Evolutionary conservation across 1,284 basidiomycete species (phyloP).

Genomic region (Pyrrhoderma noxium): DNA sequence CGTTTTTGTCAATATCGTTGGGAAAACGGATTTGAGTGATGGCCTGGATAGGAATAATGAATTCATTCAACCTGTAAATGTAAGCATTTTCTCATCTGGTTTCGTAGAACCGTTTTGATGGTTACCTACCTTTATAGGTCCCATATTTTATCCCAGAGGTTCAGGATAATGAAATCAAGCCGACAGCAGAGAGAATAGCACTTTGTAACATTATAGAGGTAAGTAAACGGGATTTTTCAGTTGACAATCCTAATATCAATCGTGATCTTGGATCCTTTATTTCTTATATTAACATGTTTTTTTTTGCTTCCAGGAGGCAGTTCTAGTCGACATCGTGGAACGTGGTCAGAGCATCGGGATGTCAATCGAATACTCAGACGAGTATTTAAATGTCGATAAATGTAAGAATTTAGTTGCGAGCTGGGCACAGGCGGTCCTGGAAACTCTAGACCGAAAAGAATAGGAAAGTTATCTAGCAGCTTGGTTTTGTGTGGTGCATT

Average conservation of each 20-base stretch:
- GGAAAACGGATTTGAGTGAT: constrained; percentile 22
- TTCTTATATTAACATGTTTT: neutral
- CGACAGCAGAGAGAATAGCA: constrained; percentile 21
- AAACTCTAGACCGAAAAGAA: constrained; percentile 5
- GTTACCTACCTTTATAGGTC: constrained; percentile 26
- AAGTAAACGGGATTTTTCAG: too few relatives aligned
- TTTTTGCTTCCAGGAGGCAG: constrained; percentile 32
- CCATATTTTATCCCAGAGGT: constrained; percentile 29
- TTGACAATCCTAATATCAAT: neutral
- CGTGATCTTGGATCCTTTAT: too few relatives aligned
- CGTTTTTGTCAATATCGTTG: constrained; percentile 41
- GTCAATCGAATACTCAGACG: constrained; percentile 33
- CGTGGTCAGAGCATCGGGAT: constrained; percentile 32
- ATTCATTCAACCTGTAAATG: constrained; percentile 10
- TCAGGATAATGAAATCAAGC: neutral
- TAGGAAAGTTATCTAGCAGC: neutral
- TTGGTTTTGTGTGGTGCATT: too few relatives aligned
- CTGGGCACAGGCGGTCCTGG: constrained; percentile 26
- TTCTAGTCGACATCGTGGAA: constrained; percentile 37
- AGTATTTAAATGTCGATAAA: constrained; percentile 27
- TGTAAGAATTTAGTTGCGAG: constrained; percentile 23
- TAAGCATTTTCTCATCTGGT: too few relatives aligned
- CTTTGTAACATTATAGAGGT: constrained; percentile 25
- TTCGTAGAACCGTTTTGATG: too few relatives aligned
- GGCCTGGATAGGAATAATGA: constrained; percentile 5